Evolutionary conservation across 2,329 filamentous ascomycete species (phyloP).

Genomic region (Endothia cerciana): DNA sequence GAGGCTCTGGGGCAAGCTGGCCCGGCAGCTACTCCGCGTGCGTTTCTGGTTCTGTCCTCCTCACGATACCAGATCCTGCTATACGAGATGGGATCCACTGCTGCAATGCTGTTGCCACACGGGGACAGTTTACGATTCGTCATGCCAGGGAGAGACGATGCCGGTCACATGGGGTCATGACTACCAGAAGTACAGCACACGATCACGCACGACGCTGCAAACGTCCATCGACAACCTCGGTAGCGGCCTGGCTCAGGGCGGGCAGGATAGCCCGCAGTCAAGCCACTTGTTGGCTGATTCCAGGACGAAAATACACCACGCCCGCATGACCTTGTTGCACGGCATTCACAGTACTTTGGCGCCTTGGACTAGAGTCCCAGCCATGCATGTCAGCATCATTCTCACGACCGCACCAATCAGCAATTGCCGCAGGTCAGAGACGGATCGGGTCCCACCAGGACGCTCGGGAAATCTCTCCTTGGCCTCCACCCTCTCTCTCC

Average conservation of each 20-base stretch:
- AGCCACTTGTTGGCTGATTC: constrained; percentile 34
- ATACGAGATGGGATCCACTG: not conserved
- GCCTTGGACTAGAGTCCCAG: not conserved
- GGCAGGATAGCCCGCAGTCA: constrained; percentile 20
- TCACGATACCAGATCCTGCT: not conserved
- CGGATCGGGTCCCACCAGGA: not conserved
- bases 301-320: constrained; percentile 20
- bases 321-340: constrained; percentile 30
- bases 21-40: not conserved
- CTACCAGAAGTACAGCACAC: not conserved
- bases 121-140: not conserved
- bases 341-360: constrained; percentile 15
- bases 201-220: constrained; percentile 1
- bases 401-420: constrained; percentile 2
- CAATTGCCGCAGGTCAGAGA: not conserved
- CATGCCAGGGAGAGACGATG: not conserved
- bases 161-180: not conserved
- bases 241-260: constrained; percentile 1
- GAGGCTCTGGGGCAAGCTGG: not conserved
- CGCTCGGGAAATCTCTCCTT: not conserved
- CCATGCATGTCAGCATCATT: not conserved
- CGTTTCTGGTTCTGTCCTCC: not conserved
- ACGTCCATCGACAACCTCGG: constrained; percentile 2
- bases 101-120: constrained; percentile 8
- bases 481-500: not conserved